Evolutionary conservation across 805 yeast genomes (phyloP).

Genomic region (Danielia reshetovae): DNA sequence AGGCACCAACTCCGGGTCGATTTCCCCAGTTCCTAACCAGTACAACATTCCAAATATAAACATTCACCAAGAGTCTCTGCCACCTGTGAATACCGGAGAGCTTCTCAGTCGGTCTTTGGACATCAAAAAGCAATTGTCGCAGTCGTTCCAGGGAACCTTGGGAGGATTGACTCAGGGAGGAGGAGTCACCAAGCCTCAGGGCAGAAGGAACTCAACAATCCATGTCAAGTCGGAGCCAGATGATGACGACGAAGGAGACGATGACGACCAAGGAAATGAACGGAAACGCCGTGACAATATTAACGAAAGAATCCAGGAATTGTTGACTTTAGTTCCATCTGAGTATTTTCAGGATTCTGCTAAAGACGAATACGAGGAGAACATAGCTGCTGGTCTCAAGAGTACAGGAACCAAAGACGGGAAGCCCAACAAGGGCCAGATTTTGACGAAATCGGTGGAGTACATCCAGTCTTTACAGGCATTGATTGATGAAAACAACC

Average conservation of each 20-base stretch:
- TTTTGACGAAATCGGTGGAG: slow-evolving; percentile 69
- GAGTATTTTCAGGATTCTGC: slow-evolving; percentile 29
- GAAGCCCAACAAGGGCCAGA: slow-evolving; percentile 82
- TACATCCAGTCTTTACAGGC: slow-evolving; percentile 65
- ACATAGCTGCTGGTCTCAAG: slow-evolving; percentile 3
- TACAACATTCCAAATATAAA: slow-evolving; percentile 27
- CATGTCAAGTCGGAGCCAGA: slow-evolving; percentile 21
- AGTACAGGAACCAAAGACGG: slow-evolving; percentile 70
- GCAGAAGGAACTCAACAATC: slow-evolving; percentile 31
- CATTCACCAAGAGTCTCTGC: slow-evolving; percentile 21
- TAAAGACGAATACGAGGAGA: slow-evolving; percentile 24
- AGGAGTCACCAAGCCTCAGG: slow-evolving; percentile 36
- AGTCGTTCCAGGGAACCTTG: slow-evolving; percentile 27
- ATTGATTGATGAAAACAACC: slow-evolving; percentile 71
- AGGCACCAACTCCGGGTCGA: slow-evolving; percentile 11
- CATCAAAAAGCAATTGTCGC: slow-evolving; percentile 40
- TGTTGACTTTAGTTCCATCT: slow-evolving; percentile 33
- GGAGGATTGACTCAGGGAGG: no score
- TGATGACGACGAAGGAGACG: slow-evolving; percentile 19
- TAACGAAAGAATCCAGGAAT: slow-evolving; percentile 43
- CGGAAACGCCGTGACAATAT: slow-evolving; percentile 41
- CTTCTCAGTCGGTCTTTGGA: slow-evolving; percentile 30
- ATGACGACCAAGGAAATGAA: slow-evolving; percentile 36
- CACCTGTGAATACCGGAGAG: slow-evolving; percentile 16
- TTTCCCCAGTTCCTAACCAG: slow-evolving; percentile 1